Conservation (phyloP, 1,284 basidiomycete genomes). For the Trametes hirsuta region DNA sequence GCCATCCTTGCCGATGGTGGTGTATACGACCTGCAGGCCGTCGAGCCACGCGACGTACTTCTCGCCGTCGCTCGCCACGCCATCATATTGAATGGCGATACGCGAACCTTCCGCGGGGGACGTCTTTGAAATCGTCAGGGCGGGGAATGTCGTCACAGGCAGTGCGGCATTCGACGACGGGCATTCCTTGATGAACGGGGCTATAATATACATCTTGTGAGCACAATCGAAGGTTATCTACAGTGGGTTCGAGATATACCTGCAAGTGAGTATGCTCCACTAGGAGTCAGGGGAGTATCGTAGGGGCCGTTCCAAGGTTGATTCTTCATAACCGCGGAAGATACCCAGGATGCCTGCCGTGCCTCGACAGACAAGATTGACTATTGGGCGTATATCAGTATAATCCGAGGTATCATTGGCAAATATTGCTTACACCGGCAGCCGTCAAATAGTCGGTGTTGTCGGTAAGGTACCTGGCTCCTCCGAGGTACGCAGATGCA, state of each 20-base stretch:
- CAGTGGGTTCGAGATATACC: constrained; percentile 15
- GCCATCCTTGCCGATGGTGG: constrained; percentile 35
- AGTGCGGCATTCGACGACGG: constrained; percentile 44
- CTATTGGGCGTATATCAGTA: not conserved
- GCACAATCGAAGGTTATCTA: not conserved
- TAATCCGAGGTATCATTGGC: not conserved
- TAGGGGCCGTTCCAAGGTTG: constrained; percentile 60
- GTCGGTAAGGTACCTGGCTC: constrained; percentile 47
- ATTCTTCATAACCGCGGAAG: constrained; percentile 47
- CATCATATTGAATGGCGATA: constrained; percentile 25
- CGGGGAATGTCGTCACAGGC: constrained; percentile 45
- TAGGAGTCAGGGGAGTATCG: constrained; percentile 53
- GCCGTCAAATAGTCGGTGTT: constrained; percentile 35
- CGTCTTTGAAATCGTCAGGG: constrained; percentile 33
- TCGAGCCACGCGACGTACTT: constrained; percentile 44
- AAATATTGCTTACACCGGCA: constrained; percentile 32
- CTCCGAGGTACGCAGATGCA: constrained; percentile 57
- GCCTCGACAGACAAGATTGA: constrained; percentile 48
- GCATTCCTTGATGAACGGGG: constrained; percentile 49
- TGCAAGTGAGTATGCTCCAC: constrained; percentile 49
- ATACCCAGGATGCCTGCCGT: constrained; percentile 56
- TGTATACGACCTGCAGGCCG: constrained; percentile 39
- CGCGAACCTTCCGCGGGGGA: constrained; percentile 29
- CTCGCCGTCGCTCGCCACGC: constrained; percentile 22
- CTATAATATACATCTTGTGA: constrained; percentile 26